Percentiles rank a stretch among this genome's conserved stretches.
phyloP scores from a whole-genome alignment of 164 flowering plant species.

The Platanus orientalis region DNA sequence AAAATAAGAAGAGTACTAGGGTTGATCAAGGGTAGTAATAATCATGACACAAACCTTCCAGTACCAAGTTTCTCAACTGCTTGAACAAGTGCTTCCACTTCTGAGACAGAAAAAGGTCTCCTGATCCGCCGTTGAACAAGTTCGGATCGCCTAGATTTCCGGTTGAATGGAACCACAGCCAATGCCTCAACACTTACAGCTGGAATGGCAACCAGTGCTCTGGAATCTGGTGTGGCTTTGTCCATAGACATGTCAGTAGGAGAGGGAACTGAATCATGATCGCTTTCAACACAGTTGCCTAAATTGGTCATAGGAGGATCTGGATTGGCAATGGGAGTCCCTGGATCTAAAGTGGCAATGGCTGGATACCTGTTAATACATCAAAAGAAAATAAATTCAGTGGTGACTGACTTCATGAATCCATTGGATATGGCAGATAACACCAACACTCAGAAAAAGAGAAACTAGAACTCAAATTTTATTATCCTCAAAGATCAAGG shows the following conservation, averaged over 20 bases:
- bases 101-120: conserved; percentile 91
- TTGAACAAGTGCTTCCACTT: conserved; percentile 97
- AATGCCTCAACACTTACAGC: conserved; percentile 50
- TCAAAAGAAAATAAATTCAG: neutral
- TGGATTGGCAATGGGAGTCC: conserved; percentile 25
- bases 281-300: conserved; percentile 51
- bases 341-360: conserved; percentile 21
- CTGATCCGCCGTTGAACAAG: conserved; percentile 84
- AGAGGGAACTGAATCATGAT: conserved; percentile 62
- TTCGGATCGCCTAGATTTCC: conserved; percentile 67
- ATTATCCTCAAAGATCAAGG: too few relatives aligned
- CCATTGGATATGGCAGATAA: too few relatives aligned
- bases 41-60: conserved; percentile 61
- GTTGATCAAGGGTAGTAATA: neutral
- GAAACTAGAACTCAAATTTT: neutral
- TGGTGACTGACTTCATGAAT: too few relatives aligned
- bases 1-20: neutral
- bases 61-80: conserved; percentile 99
- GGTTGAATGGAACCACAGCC: conserved; percentile 47
- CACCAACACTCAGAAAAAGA: neutral
- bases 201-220: conserved; percentile 62
- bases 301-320: conserved; percentile 33
- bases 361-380: conserved; percentile 42
- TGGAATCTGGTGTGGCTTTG: conserved; percentile 47
- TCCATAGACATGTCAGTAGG: conserved; percentile 44